Evolutionary conservation across 345 rosid species (phyloP).

Genomic region (Mallotus nudiflorus): DNA sequence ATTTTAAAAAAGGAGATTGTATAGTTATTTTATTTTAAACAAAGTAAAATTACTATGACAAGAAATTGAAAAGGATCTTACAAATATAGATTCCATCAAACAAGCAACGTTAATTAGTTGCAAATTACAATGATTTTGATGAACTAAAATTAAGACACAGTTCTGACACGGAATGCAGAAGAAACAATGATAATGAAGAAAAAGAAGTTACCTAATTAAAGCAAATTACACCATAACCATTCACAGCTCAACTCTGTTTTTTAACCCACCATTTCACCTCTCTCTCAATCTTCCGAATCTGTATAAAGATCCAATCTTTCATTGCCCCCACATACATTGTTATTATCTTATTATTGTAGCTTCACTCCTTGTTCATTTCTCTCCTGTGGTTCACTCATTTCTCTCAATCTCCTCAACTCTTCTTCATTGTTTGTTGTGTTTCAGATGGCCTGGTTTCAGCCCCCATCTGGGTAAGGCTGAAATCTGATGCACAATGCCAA

Average conservation of each 20-base stretch:
- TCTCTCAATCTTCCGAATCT: not conserved
- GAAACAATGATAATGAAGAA: too few species aligned
- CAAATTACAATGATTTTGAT: too few species aligned
- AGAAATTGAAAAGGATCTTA: too few species aligned
- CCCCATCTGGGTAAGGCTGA: not conserved
- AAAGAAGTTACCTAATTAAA: conserved; percentile 6
- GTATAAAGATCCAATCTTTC: not conserved
- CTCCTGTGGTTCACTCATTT: not conserved
- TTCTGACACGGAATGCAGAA: not conserved
- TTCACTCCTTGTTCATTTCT: not conserved
- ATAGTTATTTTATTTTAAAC: too few species aligned
- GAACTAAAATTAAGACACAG: not conserved
- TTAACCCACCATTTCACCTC: not conserved
- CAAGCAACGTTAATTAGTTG: too few species aligned
- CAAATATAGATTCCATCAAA: too few species aligned
- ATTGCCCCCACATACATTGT: not conserved
- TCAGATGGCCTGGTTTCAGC: conserved; percentile 2
- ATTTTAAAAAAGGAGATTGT: too few species aligned
- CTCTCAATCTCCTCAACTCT: not conserved
- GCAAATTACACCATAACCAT: not conserved
- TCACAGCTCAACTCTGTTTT: not conserved
- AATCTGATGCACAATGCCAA: not conserved
- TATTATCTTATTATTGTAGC: too few species aligned
- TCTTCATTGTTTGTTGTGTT: not conserved
- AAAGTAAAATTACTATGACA: too few species aligned